Evolutionary conservation across 495 filamentous ascomycete genomes (phyloP).

Genomic region (Staphylotrichum tortipilum): DNA sequence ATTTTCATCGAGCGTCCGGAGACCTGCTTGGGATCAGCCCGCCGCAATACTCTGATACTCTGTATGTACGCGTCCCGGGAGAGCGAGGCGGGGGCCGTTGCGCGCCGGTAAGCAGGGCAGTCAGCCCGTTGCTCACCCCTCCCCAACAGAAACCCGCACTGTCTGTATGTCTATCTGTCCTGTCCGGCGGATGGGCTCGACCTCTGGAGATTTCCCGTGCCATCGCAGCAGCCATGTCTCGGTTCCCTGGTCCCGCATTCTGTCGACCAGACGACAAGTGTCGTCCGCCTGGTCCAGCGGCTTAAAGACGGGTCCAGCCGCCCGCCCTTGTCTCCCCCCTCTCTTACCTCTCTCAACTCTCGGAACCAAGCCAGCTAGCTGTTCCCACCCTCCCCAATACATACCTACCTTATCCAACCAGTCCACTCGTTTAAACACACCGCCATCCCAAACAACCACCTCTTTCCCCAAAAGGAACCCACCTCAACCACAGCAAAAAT

Average conservation of each 20-base stretch:
- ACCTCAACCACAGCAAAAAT: constrained; percentile 10
- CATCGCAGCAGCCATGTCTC: constrained; percentile 6
- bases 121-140: no score
- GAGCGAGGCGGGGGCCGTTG: background rate
- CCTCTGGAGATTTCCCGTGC: background rate
- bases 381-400: background rate
- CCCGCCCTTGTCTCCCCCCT: background rate
- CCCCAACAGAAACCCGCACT: constrained; percentile 3
- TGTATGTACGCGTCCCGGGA: constrained; percentile 4
- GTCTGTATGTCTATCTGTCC: no score
- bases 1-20: background rate
- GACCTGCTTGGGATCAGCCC: constrained; percentile 6
- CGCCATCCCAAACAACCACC: background rate
- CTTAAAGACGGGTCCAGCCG: constrained; percentile 1
- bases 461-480: no score
- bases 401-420: background rate
- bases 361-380: background rate
- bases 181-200: no score
- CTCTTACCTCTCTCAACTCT: background rate
- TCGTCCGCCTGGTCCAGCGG: background rate
- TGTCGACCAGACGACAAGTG: constrained; percentile 4
- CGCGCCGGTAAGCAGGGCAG: background rate
- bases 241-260: background rate
- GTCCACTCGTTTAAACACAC: background rate
- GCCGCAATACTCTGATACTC: no score